These are phyloP conservation scores for Trichosanthes truncata DNA, from an alignment of 306 rosid species.

Conservation along the genomic window DNA sequence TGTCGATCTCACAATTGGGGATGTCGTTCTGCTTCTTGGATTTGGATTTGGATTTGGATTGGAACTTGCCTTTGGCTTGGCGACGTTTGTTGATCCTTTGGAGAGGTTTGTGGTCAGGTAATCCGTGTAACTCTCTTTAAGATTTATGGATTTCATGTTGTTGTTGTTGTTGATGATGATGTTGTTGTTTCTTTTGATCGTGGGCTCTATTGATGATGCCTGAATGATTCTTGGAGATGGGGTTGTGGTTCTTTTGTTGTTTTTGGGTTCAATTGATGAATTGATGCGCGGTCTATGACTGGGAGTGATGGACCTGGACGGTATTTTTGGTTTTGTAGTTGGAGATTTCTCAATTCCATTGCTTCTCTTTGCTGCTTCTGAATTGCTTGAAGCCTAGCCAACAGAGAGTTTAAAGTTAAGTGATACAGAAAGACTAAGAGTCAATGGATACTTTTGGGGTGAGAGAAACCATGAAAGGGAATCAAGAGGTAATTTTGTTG, in stretches of 20 bases:
- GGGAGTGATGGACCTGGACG: slow-evolving; percentile 37
- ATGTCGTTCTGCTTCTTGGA: slow-evolving; percentile 30
- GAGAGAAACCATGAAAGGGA: not conserved
- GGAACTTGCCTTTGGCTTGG: slow-evolving; percentile 14
- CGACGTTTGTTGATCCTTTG: slow-evolving; percentile 16
- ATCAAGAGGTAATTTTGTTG: not conserved
- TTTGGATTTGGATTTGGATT: slow-evolving; percentile 9
- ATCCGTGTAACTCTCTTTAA: slow-evolving; percentile 21
- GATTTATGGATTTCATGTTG: slow-evolving; percentile 9
- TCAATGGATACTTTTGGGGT: not conserved
- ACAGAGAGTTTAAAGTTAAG: not conserved
- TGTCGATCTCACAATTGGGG: slow-evolving; percentile 42
- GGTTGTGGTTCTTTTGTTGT: slow-evolving; percentile 4
- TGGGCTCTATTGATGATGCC: not conserved
- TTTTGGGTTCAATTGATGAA: slow-evolving; percentile 11
- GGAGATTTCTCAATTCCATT: slow-evolving; percentile 23
- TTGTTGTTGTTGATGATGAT: not conserved
- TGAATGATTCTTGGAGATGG: slow-evolving; percentile 12
- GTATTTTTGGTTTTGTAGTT: slow-evolving; percentile 19
- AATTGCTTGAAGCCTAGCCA: slow-evolving; percentile 10
- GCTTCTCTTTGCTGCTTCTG: slow-evolving; percentile 22
- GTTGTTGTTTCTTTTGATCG: slow-evolving; percentile 6
- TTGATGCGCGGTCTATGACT: slow-evolving; percentile 21
- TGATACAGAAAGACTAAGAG: not conserved
- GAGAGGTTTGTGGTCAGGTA: slow-evolving; percentile 18